Percentiles rank a stretch among this genome's conserved stretches.
phyloP scores from a whole-genome alignment of 1,139 yeast species.

The Casaregolazyma suthepensis region DNA sequence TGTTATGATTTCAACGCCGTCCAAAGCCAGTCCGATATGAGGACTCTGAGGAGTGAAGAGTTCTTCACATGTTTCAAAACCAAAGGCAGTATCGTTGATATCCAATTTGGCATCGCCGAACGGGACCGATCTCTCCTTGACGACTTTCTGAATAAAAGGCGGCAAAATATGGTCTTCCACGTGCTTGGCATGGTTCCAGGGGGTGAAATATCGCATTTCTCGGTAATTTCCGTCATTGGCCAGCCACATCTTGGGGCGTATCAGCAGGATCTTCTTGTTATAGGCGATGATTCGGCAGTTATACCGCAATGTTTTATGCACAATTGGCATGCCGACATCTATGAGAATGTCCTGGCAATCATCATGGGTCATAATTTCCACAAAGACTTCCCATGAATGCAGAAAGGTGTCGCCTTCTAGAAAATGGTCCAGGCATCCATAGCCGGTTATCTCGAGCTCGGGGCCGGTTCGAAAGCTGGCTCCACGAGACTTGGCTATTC shows the following conservation, averaged over 20 bases:
- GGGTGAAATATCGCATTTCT: conserved; percentile 94
- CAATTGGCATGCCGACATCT: conserved; percentile 92
- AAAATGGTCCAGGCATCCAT: conserved; percentile 92
- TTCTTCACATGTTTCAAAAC: conserved; percentile 97
- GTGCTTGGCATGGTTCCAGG: conserved; percentile 77
- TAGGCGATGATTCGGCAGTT: conserved; percentile 83
- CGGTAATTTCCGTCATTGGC: conserved; percentile 98
- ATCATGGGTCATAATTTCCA: conserved; percentile 58
- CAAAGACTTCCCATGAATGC: conserved; percentile 94
- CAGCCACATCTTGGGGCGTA: conserved; percentile 85
- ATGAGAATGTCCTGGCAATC: conserved; percentile 70
- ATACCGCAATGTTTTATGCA: conserved; percentile 81
- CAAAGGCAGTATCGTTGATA: conserved; percentile 79
- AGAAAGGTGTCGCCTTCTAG: conserved; percentile 81
- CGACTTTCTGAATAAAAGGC: conserved; percentile 48
- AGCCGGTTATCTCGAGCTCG: conserved; percentile 86
- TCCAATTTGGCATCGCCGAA: conserved; percentile 89
- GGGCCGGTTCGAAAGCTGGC: conserved; percentile 93
- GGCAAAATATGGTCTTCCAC: conserved; percentile 74
- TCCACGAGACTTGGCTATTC: conserved; percentile 64
- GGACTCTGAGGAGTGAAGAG: conserved; percentile 95
- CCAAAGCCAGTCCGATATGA: conserved; percentile 83
- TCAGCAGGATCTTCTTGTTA: conserved; percentile 71
- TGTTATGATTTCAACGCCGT: conserved; percentile 93
- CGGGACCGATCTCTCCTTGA: conserved; percentile 53